A percentile compares a stretch with the other conserved stretches of the same genome.
Conservation (phyloP, 495 filamentous ascomycete genomes). For the Apiosordaria backusii region DNA sequence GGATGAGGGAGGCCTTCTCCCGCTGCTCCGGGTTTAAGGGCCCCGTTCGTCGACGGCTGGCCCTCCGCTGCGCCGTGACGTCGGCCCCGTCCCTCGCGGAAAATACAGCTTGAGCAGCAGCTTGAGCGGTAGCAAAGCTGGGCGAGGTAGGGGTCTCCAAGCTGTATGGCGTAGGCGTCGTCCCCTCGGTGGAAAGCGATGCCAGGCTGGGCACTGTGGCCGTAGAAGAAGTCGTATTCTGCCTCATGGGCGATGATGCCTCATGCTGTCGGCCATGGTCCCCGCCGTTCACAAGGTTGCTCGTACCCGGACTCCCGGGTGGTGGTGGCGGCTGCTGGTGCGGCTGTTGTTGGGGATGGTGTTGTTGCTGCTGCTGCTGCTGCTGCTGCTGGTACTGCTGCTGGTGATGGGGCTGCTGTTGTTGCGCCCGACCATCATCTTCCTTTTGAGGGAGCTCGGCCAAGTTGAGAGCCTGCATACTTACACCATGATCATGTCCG, state of each 20-base stretch:
- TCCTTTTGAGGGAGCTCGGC: background rate
- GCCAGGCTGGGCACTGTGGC: slow-evolving; percentile 37
- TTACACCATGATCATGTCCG: slow-evolving; percentile 2
- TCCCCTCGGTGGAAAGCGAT: slow-evolving; percentile 38
- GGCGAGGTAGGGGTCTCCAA: slow-evolving; percentile 39
- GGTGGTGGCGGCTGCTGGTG: slow-evolving; percentile 26
- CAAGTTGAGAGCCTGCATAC: slow-evolving; percentile 1
- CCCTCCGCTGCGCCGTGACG: slow-evolving; percentile 42
- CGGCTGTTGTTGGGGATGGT: slow-evolving; percentile 13
- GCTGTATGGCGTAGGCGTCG: slow-evolving; percentile 42
- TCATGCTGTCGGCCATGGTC: slow-evolving; percentile 32
- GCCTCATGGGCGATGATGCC: slow-evolving; percentile 41
- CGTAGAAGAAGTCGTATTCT: slow-evolving; percentile 47
- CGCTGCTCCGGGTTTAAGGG: slow-evolving; percentile 45
- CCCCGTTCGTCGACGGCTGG: slow-evolving; percentile 45
- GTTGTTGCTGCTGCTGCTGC: slow-evolving; percentile 21
- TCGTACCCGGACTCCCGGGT: background rate
- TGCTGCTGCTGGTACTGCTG: slow-evolving; percentile 24
- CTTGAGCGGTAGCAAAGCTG: slow-evolving; percentile 13
- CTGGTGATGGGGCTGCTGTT: slow-evolving; percentile 25
- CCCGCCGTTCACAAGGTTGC: slow-evolving; percentile 14
- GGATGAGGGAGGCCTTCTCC: slow-evolving; percentile 47
- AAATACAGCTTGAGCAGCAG: slow-evolving; percentile 41
- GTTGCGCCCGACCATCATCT: slow-evolving; percentile 3
- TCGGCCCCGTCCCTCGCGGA: slow-evolving; percentile 47